Evolutionary conservation across 177 flowering plant species (phyloP).

Genomic region (Vitis hybrid): DNA sequence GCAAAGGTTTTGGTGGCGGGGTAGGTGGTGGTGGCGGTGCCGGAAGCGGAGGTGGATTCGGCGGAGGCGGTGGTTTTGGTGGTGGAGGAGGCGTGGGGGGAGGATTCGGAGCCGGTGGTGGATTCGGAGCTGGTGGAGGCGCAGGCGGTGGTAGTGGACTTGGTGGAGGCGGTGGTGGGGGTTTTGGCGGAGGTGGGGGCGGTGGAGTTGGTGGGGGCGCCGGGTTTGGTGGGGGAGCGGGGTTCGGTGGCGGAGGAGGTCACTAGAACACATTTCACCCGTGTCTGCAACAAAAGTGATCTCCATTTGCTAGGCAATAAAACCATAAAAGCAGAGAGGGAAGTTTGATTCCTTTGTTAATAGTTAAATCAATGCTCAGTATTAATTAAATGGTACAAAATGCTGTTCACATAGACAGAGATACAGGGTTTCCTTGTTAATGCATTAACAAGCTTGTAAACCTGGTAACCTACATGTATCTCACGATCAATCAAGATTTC

Average conservation of each 20-base stretch:
- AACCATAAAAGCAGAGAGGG: too few relatives aligned
- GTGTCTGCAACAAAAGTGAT: too few relatives aligned
- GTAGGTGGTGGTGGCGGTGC: slow-evolving; percentile 8
- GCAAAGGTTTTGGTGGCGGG: slow-evolving; percentile 5
- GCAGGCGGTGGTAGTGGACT: neutral
- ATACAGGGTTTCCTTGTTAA: too few relatives aligned
- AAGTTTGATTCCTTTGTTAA: too few relatives aligned
- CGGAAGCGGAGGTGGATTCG: slow-evolving; percentile 11
- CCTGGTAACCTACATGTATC: too few relatives aligned
- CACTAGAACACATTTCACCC: too few relatives aligned
- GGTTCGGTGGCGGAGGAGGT: slow-evolving; percentile 9
- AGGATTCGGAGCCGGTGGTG: neutral
- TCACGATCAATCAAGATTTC: too few relatives aligned
- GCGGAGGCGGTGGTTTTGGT: slow-evolving; percentile 16
- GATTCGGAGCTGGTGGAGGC: slow-evolving; percentile 11
- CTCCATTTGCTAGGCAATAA: too few relatives aligned
- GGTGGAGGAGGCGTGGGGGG: slow-evolving; percentile 18
- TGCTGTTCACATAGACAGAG: too few relatives aligned
- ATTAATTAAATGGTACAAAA: too few relatives aligned
- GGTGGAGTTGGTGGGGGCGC: neutral
- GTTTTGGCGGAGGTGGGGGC: slow-evolving; percentile 12
- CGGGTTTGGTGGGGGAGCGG: neutral
- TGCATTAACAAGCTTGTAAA: too few relatives aligned
- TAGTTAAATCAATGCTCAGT: too few relatives aligned
- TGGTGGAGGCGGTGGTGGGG: slow-evolving; percentile 5